These are phyloP conservation scores for Pulveroboletus sp. DNA, from an alignment of 768 basidiomycete species.

Conservation along the genomic window DNA sequence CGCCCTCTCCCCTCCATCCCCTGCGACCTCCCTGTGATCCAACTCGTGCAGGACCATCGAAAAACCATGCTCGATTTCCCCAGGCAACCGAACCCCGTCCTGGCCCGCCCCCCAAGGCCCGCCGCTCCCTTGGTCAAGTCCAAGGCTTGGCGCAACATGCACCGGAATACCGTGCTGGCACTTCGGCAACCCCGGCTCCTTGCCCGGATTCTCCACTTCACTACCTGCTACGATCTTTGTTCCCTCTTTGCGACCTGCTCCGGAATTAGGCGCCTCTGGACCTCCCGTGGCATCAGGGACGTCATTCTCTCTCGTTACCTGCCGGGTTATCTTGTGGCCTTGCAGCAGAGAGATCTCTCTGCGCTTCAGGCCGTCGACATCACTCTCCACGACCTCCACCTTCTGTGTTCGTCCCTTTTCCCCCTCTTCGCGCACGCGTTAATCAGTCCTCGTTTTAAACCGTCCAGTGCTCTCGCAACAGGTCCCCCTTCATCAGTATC, in stretches of 20 bases:
- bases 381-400: slow-evolving; percentile 54
- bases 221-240: slow-evolving; percentile 39
- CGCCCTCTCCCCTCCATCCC: slow-evolving; percentile 22
- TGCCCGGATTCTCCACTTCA: slow-evolving; percentile 25
- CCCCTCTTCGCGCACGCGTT: slow-evolving; percentile 5
- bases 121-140: slow-evolving; percentile 8
- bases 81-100: neutral
- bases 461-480: slow-evolving; percentile 58
- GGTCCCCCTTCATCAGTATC: slow-evolving; percentile 64
- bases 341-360: slow-evolving; percentile 37
- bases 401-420: slow-evolving; percentile 51
- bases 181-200: slow-evolving; percentile 36
- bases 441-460: slow-evolving; percentile 1
- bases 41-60: neutral
- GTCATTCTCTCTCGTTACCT: slow-evolving; percentile 47
- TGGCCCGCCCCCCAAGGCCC: slow-evolving; percentile 1
- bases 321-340: slow-evolving; percentile 48
- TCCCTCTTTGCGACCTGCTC: slow-evolving; percentile 35
- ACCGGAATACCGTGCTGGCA: slow-evolving; percentile 19
- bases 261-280: slow-evolving; percentile 32
- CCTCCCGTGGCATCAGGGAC: slow-evolving; percentile 31
- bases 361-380: slow-evolving; percentile 46
- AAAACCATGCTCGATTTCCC: neutral
- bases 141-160: slow-evolving; percentile 28
- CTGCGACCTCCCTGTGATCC: neutral